Base-by-base conservation (phyloP, 495 filamentous ascomycete species). In the Xanthoparmelia taractica region DNA sequence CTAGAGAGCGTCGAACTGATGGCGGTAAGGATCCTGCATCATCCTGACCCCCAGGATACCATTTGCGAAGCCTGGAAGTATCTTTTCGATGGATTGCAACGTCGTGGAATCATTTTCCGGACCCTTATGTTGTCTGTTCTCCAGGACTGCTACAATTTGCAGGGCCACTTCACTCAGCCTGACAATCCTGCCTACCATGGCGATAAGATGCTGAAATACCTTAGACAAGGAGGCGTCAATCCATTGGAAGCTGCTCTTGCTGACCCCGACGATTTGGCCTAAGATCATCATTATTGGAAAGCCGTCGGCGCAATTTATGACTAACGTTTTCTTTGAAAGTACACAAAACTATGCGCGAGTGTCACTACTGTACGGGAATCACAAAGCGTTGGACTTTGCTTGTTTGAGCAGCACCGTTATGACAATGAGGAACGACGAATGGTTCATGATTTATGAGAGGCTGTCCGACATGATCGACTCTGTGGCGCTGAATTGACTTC, bases 51-150 rank as follows among this genome's bases (percentile, higher is more conserved):
- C 20, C 50, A 54, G 50, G 50, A 54, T 54, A 54, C 50, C 29
- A 54, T 54, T 1, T 54, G 50, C 50, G 29, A 54, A 33, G 50
- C 50, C 8, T 54, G 50, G 50, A 54, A 54, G 50, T 15, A 54
- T 0, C 29, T 54, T 0, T 54, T 54, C 17, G 17, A 34, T 33
- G 50, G 50, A n/a, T 11, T 33, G 29, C 50, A 29, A 20, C 1
- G 50, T 29, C 50, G 29, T 33, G 29, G 29, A 15, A 54, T 54
- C 27, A 54, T 0, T 33, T 34, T 54, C 17, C 50, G 20, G 13
- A 54, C 50, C 8, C 50, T 54, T 25, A 54, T 13, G 5, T 33
- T 54, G 50, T 54, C 20, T 3, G 0, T 54, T 33, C 50, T 54
- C 7, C 29, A 54, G 7, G 50, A 54, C 50, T 54, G 50, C 29